Base-by-base conservation (phyloP, 2,329 filamentous ascomycete genomes). In the Aspergillus niger region DNA sequence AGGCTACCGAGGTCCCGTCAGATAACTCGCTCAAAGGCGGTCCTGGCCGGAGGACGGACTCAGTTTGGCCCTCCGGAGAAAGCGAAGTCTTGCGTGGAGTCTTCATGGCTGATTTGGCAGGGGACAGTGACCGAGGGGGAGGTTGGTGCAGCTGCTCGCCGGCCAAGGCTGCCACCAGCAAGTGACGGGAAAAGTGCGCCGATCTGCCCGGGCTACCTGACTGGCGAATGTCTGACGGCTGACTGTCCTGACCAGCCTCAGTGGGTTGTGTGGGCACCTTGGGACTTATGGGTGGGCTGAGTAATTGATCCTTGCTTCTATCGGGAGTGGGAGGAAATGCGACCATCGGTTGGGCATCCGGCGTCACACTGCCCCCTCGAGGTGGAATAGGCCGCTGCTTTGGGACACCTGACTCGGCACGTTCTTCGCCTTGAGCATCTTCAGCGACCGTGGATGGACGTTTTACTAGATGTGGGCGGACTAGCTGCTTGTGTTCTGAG, bases 21-120 rank as follows among this genome's bases (percentile, higher is more conserved):
- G 85, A 87, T 1, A 81, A 74, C 61, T 87, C 85, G 64, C 83
- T 85, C 1, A 79, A 70, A 5, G 80, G 74, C 32, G 74, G 74
- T 48, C 66, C 66, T 13, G 65, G 61, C 43, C 72, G 67, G 48
- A 66, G 59, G 28, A 65, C 63, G 3, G 60, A 50, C 15, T 66
- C 60, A 5, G 65, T 48, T 24, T 65, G 69, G 66, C 60, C 76
- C 51, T 79, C 71, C 5, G 74, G 74, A 13, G 75, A 76, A 22
- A 71, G 53, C 15, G 72, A 74, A 38, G 77, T 79, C 3, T 80
- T 80, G 2, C 82, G 81, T 2, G 83, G 79, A 55, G 82, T 76
- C 69, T 89, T 89, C 65, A 89, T 69, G 0, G 85, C 86, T 26
- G 86, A 86, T 68, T 89, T 89, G 11, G 77, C 84, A 5, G 86